These are phyloP conservation scores for Xylaria sp. DNA, from an alignment of 2,329 filamentous ascomycete genomes.

Conservation along the genomic window DNA sequence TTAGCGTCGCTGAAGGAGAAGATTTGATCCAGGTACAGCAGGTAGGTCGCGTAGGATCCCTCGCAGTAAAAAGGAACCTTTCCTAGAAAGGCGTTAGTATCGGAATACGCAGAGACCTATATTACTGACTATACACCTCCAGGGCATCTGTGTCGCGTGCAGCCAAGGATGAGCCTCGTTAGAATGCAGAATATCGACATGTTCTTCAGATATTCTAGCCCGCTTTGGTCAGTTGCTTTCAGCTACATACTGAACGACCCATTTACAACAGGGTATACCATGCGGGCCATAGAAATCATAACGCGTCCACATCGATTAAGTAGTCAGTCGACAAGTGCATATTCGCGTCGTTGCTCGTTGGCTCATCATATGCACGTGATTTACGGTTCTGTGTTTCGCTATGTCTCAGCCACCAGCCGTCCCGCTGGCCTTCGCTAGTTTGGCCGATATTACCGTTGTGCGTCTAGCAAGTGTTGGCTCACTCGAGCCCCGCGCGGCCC, in stretches of 20 bases:
- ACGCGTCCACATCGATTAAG: not conserved
- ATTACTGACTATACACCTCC: slow-evolving; percentile 15
- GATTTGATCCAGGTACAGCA: slow-evolving; percentile 1
- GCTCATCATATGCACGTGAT: slow-evolving; percentile 32
- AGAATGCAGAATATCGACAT: slow-evolving; percentile 25
- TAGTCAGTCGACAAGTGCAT: not conserved
- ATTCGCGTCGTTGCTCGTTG: slow-evolving; percentile 12
- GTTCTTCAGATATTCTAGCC: slow-evolving; percentile 28
- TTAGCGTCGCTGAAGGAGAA: slow-evolving; percentile 4
- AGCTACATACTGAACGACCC: slow-evolving; percentile 20
- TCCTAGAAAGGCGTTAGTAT: slow-evolving; percentile 18
- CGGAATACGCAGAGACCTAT: slow-evolving; percentile 31
- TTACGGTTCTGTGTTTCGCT: slow-evolving; percentile 14
- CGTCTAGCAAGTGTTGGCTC: slow-evolving; percentile 24
- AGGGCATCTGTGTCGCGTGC: slow-evolving; percentile 11
- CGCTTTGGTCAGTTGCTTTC: slow-evolving; percentile 16
- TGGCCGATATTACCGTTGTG: slow-evolving; percentile 31
- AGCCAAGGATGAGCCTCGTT: slow-evolving; percentile 36
- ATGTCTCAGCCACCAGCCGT: slow-evolving; percentile 25
- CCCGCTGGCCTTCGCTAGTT: slow-evolving; percentile 23
- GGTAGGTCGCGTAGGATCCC: not conserved
- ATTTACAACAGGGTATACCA: not conserved
- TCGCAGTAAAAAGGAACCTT: slow-evolving; percentile 4
- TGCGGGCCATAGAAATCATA: not conserved
- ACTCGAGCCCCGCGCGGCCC: slow-evolving; percentile 32